These are phyloP conservation scores for Talaromyces islandicus DNA, from an alignment of 2,329 filamentous ascomycete genomes.

Conservation along the genomic window DNA sequence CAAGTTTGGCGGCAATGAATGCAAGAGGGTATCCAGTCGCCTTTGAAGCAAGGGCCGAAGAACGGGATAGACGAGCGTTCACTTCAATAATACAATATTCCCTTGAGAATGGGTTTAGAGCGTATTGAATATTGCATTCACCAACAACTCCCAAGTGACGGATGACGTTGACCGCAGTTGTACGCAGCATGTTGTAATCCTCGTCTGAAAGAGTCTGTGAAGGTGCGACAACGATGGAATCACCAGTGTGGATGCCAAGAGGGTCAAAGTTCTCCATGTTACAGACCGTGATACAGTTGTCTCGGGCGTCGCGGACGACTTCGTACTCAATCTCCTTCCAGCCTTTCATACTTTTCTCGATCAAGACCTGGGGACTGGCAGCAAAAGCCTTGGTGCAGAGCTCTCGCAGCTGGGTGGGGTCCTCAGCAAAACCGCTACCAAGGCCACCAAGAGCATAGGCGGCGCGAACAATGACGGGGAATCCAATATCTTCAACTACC, in stretches of 20 bases:
- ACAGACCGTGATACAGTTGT: slow-evolving; percentile 99
- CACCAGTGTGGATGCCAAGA: slow-evolving; percentile 93
- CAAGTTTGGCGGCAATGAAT: slow-evolving; percentile 94
- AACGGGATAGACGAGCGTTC: slow-evolving; percentile 91
- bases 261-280: slow-evolving; percentile 99
- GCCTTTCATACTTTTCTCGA: slow-evolving; percentile 98
- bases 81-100: slow-evolving; percentile 99
- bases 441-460: slow-evolving; percentile 93
- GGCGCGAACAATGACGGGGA: slow-evolving; percentile 93
- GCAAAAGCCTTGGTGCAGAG: slow-evolving; percentile 94
- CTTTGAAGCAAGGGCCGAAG: slow-evolving; percentile 92
- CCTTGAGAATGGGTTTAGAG: slow-evolving; percentile 85
- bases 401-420: slow-evolving; percentile 73
- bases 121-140: slow-evolving; percentile 99
- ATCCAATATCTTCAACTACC: slow-evolving; percentile 88
- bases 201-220: slow-evolving; percentile 95
- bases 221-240: slow-evolving; percentile 95
- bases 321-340: slow-evolving; percentile 99
- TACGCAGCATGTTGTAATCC: slow-evolving; percentile 98
- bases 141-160: slow-evolving; percentile 94
- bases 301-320: slow-evolving; percentile 87
- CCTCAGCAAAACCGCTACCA: slow-evolving; percentile 90
- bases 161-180: slow-evolving; percentile 94
- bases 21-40: slow-evolving; percentile 93
- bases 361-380: slow-evolving; percentile 89